Evolutionary conservation across 2,329 filamentous ascomycete species (phyloP).

Genomic region (Hypoxylon sp.): DNA sequence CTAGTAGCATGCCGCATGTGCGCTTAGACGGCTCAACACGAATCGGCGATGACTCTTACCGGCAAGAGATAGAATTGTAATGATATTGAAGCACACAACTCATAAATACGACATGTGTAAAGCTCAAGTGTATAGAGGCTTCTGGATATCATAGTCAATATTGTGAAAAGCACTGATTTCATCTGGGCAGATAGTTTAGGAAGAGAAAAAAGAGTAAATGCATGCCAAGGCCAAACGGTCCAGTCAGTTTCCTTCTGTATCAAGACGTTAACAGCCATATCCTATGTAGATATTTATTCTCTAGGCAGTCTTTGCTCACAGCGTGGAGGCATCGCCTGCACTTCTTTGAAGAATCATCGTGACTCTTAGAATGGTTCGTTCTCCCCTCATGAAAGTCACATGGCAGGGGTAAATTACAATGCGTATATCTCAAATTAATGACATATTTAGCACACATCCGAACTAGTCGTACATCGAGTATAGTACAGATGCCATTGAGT

Average conservation of each 20-base stretch:
- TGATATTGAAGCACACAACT: neutral
- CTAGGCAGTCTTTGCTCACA: neutral
- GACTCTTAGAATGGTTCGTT: neutral
- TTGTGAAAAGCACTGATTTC: neutral
- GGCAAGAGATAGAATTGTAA: constrained; percentile 6
- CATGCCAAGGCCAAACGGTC: neutral
- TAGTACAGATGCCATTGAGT: neutral
- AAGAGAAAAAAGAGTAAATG: neutral
- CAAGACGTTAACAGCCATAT: neutral
- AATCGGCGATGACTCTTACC: constrained; percentile 47
- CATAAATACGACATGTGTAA: neutral
- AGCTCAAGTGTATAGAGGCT: too few species aligned
- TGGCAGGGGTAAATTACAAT: neutral
- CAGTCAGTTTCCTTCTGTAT: neutral
- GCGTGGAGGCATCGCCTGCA: neutral
- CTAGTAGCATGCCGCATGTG: neutral
- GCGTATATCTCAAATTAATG: neutral
- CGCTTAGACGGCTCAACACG: neutral
- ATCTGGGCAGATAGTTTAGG: neutral
- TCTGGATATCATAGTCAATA: neutral
- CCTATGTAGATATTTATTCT: neutral
- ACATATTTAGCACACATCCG: neutral
- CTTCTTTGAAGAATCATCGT: neutral
- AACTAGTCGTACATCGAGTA: constrained; percentile 10
- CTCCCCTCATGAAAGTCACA: neutral